A percentile compares a stretch with the other conserved stretches of the same genome.
These are phyloP conservation scores for Chlorella ohadii DNA, from an alignment of 139 green algal species.

Conservation along the genomic window DNA sequence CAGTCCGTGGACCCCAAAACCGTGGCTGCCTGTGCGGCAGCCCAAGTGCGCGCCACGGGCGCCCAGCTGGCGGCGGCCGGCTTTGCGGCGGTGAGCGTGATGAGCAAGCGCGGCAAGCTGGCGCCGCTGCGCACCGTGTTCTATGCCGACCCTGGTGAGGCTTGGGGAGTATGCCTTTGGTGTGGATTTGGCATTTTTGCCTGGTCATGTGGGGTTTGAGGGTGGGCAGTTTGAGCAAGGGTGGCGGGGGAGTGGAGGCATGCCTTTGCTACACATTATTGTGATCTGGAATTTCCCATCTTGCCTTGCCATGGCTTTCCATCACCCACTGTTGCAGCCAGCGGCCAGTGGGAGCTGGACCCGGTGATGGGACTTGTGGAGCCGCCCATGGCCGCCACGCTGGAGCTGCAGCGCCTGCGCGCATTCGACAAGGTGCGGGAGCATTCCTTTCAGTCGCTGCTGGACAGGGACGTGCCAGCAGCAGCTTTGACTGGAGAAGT, in stretches of 20 bases:
- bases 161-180: not conserved
- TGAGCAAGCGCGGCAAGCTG: conserved; percentile 47
- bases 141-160: conserved; percentile 15
- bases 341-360: conserved; percentile 46
- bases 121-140: conserved; percentile 68
- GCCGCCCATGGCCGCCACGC: conserved; percentile 63
- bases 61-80: conserved; percentile 41
- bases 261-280: too few relatives aligned
- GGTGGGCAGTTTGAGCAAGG: too few relatives aligned
- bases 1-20: conserved; percentile 34
- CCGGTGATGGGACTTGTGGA: conserved; percentile 64
- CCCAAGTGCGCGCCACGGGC: conserved; percentile 29
- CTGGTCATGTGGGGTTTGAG: too few relatives aligned
- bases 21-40: conserved; percentile 41
- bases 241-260: too few relatives aligned
- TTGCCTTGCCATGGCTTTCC: too few relatives aligned
- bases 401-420: conserved; percentile 86
- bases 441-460: too few relatives aligned
- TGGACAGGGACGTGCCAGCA: too few relatives aligned
- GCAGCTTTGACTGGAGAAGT: too few relatives aligned
- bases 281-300: too few relatives aligned
- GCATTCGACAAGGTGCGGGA: not conserved
- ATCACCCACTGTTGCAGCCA: not conserved
- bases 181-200: not conserved
- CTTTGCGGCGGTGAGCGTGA: conserved; percentile 52